phyloP scores from a whole-genome alignment of 139 green algal genomes.

The Mesotaenium endlicherianum region DNA sequence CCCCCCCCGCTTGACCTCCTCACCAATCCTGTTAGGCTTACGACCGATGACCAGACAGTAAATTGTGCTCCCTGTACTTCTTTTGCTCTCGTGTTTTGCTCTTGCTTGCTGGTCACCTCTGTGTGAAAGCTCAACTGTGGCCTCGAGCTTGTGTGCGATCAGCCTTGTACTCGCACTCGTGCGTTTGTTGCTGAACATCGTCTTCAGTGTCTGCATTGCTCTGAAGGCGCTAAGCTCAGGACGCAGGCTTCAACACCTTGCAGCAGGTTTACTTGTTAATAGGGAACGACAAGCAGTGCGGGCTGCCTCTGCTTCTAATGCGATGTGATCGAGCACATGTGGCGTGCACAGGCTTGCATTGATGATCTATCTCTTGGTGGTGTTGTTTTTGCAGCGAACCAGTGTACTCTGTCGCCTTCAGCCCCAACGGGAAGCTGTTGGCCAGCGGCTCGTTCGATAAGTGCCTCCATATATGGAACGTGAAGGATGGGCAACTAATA shows the following conservation, averaged over 20 bases:
- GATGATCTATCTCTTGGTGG: neutral
- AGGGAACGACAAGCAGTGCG: too few species aligned
- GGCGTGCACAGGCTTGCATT: neutral
- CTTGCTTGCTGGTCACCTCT: neutral
- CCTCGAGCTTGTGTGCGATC: too few species aligned
- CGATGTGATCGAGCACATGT: neutral
- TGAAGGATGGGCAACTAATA: conserved; percentile 69
- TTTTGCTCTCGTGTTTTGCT: neutral
- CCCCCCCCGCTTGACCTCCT: neutral
- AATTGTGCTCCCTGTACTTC: neutral
- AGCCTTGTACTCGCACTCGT: too few species aligned
- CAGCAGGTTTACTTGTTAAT: too few species aligned
- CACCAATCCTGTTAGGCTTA: neutral
- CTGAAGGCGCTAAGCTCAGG: too few species aligned
- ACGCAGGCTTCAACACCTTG: too few species aligned
- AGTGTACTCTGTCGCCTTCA: conserved; percentile 83
- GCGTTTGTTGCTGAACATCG: too few species aligned
- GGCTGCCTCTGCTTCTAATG: too few species aligned
- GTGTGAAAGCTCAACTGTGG: neutral
- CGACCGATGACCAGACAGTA: neutral
- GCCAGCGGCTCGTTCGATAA: conserved; percentile 80
- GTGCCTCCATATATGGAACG: conserved; percentile 73
- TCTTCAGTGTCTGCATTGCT: too few species aligned
- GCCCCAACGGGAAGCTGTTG: conserved; percentile 71
- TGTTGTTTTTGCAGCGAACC: conserved; percentile 56